These are phyloP conservation scores for Leucocoprinus leucothites DNA, from an alignment of 768 basidiomycete genomes.

Conservation along the genomic window DNA sequence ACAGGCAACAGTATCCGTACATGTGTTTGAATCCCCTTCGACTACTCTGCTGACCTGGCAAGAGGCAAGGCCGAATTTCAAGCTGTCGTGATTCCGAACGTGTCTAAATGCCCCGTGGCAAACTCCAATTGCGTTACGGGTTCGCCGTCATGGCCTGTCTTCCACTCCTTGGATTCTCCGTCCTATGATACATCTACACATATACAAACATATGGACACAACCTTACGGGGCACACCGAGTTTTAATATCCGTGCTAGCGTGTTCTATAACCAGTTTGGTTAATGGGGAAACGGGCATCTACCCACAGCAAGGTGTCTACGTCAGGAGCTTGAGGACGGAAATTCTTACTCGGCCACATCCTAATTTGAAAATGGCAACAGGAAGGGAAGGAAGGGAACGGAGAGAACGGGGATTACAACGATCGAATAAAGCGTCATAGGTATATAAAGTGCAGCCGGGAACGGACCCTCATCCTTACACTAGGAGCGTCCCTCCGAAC, in stretches of 20 bases:
- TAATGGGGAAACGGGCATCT: slow-evolving; percentile 5
- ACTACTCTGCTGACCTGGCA: neutral
- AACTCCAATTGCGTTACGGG: slow-evolving; percentile 1
- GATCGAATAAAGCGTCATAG: neutral
- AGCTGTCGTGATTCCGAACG: neutral
- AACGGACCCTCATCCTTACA: neutral
- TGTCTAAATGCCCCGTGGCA: slow-evolving; percentile 4
- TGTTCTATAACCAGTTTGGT: slow-evolving; percentile 9
- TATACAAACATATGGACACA: slow-evolving; percentile 5
- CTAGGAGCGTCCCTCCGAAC: neutral
- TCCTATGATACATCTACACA: slow-evolving; percentile 8
- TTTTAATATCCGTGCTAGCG: slow-evolving; percentile 11
- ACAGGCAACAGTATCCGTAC: neutral
- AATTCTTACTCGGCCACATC: neutral
- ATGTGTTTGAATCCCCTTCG: neutral
- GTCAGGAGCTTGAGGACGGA: slow-evolving; percentile 6
- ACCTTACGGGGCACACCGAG: slow-evolving; percentile 5
- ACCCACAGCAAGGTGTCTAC: slow-evolving; percentile 8
- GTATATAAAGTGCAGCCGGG: slow-evolving; percentile 1
- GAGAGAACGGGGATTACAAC: neutral
- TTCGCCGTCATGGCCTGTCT: neutral
- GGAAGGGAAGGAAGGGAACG: neutral
- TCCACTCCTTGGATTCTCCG: slow-evolving; percentile 8
- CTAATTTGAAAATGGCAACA: slow-evolving; percentile 1
- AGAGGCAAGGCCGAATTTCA: slow-evolving; percentile 1